Evolutionary conservation across 306 rosid species (phyloP), one percentile per base, ranked within the genome.

Genomic region (Styphnolobium japonicum): DNA sequence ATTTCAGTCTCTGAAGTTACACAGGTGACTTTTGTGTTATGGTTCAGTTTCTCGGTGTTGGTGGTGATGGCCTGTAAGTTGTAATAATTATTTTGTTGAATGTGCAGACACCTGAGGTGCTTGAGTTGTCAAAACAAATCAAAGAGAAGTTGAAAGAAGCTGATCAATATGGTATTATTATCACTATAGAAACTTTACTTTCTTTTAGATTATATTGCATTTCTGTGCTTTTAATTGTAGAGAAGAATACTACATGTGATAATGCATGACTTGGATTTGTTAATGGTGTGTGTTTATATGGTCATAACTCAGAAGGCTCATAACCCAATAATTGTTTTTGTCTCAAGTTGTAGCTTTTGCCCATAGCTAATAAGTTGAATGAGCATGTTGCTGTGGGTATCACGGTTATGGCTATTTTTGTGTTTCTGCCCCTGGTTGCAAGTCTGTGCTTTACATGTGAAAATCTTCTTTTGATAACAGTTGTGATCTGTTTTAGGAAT

Each of bases 1-100:
- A 96, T 96, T 86, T 96, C 99, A 4, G 99, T 96, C 37, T 85
- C 99, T 25, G 96, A 96, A 68, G 98, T 96, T 76, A 96, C 99
- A 78, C 96, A 85, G 97, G 99, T 90, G 70, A 80, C 29, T 34
- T 2, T 67, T 56, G 23, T 19, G 42, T 76, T 1, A 3, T 14
- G 12, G 21, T 68, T 62, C 18, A 11, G 19, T 11, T 69, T 40
- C 7, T 40, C 2, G 5, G 73, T 33, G n/a, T n/a, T n/a, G 61
- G 33, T 4, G 6, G 18, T 49, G 67, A 37, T 80, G 63, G 52
- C 7, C 2, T 14, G 15, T 6, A 0, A 21, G 68, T 27, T 73
- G 27, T 53, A 12, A 45, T 43, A 15, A 65, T 23, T 76, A 15
- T 60, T 58, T 66, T 74, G 64, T 72, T 84, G 52, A 40, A 75